Conservation (phyloP, 1,284 basidiomycete species). For the Earliella scabrosa region DNA sequence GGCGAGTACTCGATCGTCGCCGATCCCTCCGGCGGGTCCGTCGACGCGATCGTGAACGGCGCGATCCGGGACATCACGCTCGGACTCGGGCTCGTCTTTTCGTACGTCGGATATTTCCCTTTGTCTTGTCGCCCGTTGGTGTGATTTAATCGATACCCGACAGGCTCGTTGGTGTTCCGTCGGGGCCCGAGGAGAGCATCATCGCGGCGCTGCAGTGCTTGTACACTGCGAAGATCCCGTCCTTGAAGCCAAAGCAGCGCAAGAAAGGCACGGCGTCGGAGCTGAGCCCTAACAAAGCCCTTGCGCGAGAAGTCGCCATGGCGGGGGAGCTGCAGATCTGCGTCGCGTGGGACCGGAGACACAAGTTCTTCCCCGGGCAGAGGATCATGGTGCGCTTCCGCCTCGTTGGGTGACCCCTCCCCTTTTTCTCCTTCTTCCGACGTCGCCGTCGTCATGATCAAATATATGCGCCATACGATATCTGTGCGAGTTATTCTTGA, state of each 20-base stretch:
- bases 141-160: not conserved
- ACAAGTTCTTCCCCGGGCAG: conserved; percentile 53
- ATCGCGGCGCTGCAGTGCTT: conserved; percentile 10
- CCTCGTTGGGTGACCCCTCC: conserved; percentile 42
- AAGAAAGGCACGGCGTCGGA: conserved; percentile 22
- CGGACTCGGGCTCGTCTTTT: conserved; percentile 42
- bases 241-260: not conserved
- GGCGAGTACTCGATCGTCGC: conserved; percentile 60
- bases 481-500: not conserved
- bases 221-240: conserved; percentile 8
- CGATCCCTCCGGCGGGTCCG: conserved; percentile 41
- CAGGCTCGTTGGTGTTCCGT: conserved; percentile 17
- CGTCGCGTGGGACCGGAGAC: conserved; percentile 54
- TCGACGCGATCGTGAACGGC: conserved; percentile 37
- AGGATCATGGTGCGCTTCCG: conserved; percentile 54
- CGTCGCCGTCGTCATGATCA: no score
- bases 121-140: not conserved
- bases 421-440: not conserved
- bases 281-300: not conserved
- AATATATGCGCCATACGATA: not conserved
- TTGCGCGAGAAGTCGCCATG: conserved; percentile 31
- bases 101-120: conserved; percentile 35
- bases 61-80: conserved; percentile 43
- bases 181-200: conserved; percentile 19
- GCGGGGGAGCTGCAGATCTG: conserved; percentile 55